Conservation (phyloP, 1,284 basidiomycete genomes). For the Neolentinus lepideus region DNA sequence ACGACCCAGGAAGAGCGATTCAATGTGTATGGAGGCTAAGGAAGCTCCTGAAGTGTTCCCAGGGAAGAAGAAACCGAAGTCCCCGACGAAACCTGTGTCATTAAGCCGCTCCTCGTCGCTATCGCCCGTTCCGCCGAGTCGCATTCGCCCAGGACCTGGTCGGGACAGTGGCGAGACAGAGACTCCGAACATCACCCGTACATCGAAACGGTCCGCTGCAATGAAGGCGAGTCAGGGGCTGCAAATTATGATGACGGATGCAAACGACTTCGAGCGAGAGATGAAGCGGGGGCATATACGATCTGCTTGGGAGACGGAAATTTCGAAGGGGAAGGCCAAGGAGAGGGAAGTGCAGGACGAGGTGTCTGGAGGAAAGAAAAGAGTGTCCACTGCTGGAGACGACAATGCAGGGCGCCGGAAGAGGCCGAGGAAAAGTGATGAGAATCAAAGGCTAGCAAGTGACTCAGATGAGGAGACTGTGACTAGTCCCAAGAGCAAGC, state of each 20-base stretch:
- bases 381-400: slow-evolving; percentile 14
- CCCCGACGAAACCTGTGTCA: background rate
- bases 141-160: background rate
- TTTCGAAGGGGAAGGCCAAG: slow-evolving; percentile 11
- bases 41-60: background rate
- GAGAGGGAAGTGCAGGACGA: slow-evolving; percentile 18
- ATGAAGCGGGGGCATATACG: slow-evolving; percentile 35
- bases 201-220: slow-evolving; percentile 52
- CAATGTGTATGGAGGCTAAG: slow-evolving; percentile 1
- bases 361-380: slow-evolving; percentile 23
- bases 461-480: background rate
- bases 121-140: background rate
- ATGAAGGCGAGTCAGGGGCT: slow-evolving; percentile 55
- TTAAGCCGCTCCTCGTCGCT: background rate
- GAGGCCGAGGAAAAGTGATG: slow-evolving; percentile 16
- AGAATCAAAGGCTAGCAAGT: background rate
- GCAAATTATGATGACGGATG: slow-evolving; percentile 70
- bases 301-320: slow-evolving; percentile 18
- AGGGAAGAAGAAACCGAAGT: background rate
- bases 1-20: background rate
- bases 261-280: slow-evolving; percentile 61
- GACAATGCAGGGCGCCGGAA: slow-evolving; percentile 27
- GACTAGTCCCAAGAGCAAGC: too few species aligned
- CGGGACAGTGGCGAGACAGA: background rate
- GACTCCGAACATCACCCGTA: slow-evolving; percentile 8